Conservation (phyloP, 73 alveolate genomes). For the Paramecium caudatum region DNA sequence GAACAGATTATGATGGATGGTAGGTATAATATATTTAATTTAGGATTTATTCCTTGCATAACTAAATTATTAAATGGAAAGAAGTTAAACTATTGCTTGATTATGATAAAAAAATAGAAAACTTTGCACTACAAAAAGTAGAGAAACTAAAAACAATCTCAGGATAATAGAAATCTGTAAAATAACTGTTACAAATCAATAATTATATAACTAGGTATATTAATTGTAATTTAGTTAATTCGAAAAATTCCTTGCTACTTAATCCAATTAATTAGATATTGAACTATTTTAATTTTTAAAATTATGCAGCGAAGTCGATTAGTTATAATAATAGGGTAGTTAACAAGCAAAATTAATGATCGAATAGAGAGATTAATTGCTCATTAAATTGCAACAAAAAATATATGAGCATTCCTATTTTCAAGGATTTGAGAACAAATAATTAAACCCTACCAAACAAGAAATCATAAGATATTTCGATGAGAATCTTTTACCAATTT, state of each 20-base stretch:
- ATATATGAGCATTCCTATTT: neutral
- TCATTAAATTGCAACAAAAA: neutral
- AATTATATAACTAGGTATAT: neutral
- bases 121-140: neutral
- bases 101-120: conserved; percentile 38
- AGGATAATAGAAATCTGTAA: neutral
- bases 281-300: too few species aligned
- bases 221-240: conserved; percentile 5
- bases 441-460: neutral
- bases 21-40: neutral
- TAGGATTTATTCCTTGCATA: conserved; percentile 45
- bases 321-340: too few species aligned
- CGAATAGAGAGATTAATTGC: neutral
- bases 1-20: conserved; percentile 64
- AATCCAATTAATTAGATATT: too few species aligned
- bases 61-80: conserved; percentile 50
- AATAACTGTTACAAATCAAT: neutral
- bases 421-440: neutral
- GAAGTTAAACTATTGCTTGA: conserved; percentile 39
- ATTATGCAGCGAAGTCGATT: too few species aligned
- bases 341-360: neutral
- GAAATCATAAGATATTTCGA: neutral
- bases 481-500: neutral
- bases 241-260: neutral
- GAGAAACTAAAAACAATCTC: neutral